Percentiles rank a stretch among this genome's conserved stretches.
These are phyloP conservation scores for Elsinoe batatas DNA, from an alignment of 2,329 filamentous ascomycete species.

Conservation along the genomic window DNA sequence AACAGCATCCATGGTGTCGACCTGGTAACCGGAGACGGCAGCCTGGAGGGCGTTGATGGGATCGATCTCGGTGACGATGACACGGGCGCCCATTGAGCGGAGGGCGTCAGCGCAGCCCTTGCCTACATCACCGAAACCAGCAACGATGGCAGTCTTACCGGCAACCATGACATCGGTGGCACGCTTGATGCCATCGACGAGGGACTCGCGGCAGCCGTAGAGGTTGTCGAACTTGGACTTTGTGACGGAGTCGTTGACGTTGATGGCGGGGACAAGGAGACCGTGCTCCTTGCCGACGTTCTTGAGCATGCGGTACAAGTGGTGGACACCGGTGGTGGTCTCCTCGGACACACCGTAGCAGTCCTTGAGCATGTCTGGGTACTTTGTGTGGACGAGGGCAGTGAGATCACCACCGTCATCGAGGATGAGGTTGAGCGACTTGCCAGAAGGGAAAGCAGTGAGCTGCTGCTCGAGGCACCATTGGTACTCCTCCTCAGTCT, in stretches of 20 bases:
- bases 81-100: constrained; percentile 92
- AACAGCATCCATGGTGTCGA: constrained; percentile 96
- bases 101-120: constrained; percentile 97
- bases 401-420: constrained; percentile 98
- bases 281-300: constrained; percentile 56
- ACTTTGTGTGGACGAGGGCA: constrained; percentile 92
- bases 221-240: constrained; percentile 99
- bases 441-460: constrained; percentile 87
- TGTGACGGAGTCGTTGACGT: constrained; percentile 99
- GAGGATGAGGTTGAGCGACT: constrained; percentile 97
- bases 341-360: constrained; percentile 99
- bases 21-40: constrained; percentile 92
- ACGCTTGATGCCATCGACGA: constrained; percentile 99
- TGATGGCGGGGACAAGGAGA: constrained; percentile 90
- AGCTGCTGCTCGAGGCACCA: constrained; percentile 99
- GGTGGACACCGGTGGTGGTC: constrained; percentile 99
- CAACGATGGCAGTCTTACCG: constrained; percentile 95
- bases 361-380: constrained; percentile 95
- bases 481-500: constrained; percentile 99
- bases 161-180: constrained; percentile 99
- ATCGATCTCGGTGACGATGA: constrained; percentile 93
- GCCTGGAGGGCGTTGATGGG: constrained; percentile 99
- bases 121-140: constrained; percentile 97
- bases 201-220: constrained; percentile 97
- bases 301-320: constrained; percentile 95